These are phyloP conservation scores for Globisporangium splendens DNA, from an alignment of 352 stramenopile genomes.

Conservation along the genomic window DNA sequence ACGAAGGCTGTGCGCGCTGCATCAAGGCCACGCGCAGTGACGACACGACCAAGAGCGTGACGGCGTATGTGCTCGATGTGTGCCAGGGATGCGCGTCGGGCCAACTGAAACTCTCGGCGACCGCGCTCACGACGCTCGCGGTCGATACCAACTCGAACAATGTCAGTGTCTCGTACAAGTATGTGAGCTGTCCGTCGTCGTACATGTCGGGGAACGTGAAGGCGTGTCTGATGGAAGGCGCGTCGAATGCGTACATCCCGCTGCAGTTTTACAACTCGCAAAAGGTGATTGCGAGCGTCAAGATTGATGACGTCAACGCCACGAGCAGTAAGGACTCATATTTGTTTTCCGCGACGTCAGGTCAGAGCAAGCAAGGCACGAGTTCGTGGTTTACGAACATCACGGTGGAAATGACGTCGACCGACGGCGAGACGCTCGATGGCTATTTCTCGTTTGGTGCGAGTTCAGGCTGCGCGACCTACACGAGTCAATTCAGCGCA, in stretches of 20 bases:
- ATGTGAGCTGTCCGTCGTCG: conserved; percentile 46
- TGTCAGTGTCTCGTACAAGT: conserved; percentile 59
- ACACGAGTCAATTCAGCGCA: conserved; percentile 63
- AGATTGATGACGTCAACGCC: conserved; percentile 50
- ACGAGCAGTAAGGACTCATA: conserved; percentile 52
- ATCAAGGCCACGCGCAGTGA: conserved; percentile 63
- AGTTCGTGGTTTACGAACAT: conserved; percentile 62
- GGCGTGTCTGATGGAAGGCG: conserved; percentile 81
- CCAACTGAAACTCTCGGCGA: conserved; percentile 43
- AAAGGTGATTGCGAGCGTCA: conserved; percentile 58
- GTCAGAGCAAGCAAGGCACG: conserved; percentile 29
- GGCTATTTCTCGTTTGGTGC: conserved; percentile 58
- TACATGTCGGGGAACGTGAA: conserved; percentile 71
- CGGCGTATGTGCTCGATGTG: conserved; percentile 72
- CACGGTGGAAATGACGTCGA: conserved; percentile 52
- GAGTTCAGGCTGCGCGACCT: conserved; percentile 52
- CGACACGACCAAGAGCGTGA: conserved; percentile 35
- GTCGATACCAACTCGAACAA: conserved; percentile 49
- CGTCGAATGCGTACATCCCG: conserved; percentile 73
- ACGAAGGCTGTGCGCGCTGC: conserved; percentile 66
- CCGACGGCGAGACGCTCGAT: conserved; percentile 48
- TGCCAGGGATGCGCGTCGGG: conserved; percentile 51
- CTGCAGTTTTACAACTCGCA: conserved; percentile 82
- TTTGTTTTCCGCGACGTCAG: conserved; percentile 56
- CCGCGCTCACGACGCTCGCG: conserved; percentile 36